Conservation (phyloP, 257 asterid species). For the Solanum chiquidenum region DNA sequence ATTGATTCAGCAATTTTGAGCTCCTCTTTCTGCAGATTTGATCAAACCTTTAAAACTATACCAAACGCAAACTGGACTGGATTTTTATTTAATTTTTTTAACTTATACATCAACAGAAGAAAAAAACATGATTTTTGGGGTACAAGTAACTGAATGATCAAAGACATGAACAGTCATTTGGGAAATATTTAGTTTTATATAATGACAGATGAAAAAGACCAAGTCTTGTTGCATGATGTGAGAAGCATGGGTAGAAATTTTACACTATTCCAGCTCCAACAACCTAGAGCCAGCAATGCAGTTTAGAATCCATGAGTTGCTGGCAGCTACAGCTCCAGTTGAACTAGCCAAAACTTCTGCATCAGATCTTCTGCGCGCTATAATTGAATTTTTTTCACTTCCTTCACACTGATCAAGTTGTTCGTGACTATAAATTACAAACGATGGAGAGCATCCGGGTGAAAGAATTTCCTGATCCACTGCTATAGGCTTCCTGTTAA, state of each 20-base stretch:
- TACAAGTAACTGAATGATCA: not conserved
- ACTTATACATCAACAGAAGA: not conserved
- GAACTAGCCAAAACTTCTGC: slow-evolving; percentile 61
- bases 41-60: not conserved
- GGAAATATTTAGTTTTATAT: not conserved
- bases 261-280: slow-evolving; percentile 21
- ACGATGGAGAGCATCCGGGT: slow-evolving; percentile 13
- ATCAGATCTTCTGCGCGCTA: slow-evolving; percentile 23
- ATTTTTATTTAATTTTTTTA: not conserved
- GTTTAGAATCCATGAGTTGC: slow-evolving; percentile 72
- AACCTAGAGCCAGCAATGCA: slow-evolving; percentile 61
- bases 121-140: not conserved
- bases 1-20: not conserved
- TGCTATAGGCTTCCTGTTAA: slow-evolving; percentile 63
- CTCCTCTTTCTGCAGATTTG: not conserved
- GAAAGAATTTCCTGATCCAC: slow-evolving; percentile 18
- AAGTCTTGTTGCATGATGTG: not conserved
- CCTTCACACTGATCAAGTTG: slow-evolving; percentile 35
- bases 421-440: slow-evolving; percentile 53
- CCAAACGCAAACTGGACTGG: not conserved
- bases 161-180: not conserved
- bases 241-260: not conserved
- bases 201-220: not conserved
- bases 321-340: slow-evolving; percentile 48
- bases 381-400: slow-evolving; percentile 13